Percentiles rank a stretch among this genome's conserved stretches.
phyloP scores from a whole-genome alignment of 441 rosid genomes.

The Pelargonium myrrhifolium region DNA sequence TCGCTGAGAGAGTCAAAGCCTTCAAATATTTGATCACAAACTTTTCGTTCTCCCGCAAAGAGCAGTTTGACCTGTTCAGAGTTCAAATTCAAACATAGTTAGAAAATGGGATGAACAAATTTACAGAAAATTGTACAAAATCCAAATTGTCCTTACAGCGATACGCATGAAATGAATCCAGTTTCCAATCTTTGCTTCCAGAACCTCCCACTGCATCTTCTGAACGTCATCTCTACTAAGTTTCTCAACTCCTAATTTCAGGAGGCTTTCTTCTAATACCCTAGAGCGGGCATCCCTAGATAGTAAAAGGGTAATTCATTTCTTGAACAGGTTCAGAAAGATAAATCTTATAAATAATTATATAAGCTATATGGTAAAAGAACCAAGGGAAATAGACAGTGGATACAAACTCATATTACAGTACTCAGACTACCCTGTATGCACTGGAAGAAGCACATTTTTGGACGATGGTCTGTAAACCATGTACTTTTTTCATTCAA shows the following conservation, averaged over 20 bases:
- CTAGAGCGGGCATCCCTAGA: constrained; percentile 77
- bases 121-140: constrained; percentile 1
- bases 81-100: constrained; percentile 4
- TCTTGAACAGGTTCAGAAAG: background rate
- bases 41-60: constrained; percentile 85
- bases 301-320: constrained; percentile 7
- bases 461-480: too few species aligned
- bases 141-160: constrained; percentile 53
- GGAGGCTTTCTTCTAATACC: constrained; percentile 81
- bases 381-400: background rate
- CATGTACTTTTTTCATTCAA: too few species aligned
- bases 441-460: too few species aligned
- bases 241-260: constrained; percentile 86
- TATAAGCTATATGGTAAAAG: background rate
- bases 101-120: constrained; percentile 18
- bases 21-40: constrained; percentile 85
- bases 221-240: constrained; percentile 95
- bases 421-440: too few species aligned
- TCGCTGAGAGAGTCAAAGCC: constrained; percentile 79
- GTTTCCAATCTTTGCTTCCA: constrained; percentile 95
- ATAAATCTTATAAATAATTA: background rate
- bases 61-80: constrained; percentile 77
- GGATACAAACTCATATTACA: too few species aligned
- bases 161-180: constrained; percentile 99
- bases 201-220: constrained; percentile 96